Base-by-base conservation (phyloP, 2,329 filamentous ascomycete species). In the Ophiosphaerella narmari region DNA sequence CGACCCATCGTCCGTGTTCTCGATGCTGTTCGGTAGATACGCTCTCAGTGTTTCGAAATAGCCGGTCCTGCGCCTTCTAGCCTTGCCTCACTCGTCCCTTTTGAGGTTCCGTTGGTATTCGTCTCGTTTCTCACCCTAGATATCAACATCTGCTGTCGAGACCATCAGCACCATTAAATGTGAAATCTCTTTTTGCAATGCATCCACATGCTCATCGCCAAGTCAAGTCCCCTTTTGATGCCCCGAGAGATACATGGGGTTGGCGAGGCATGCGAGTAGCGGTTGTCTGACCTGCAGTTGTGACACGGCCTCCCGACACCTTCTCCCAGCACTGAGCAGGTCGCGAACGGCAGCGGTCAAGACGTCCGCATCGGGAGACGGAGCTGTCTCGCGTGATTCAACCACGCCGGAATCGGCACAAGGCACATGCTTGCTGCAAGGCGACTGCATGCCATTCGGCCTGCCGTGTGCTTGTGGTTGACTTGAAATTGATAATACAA, bases 281-380 rank as follows among this genome's bases (percentile, higher is more conserved):
- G 26, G 26, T 8, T 33, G 23, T 23, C 38, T 40, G 13, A 26
- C 38, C 13, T 18, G 14, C 21, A 11, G 26, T 29, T 29, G 26
- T 29, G 26, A 29, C 26, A 29, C 26, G 26, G 26, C 26, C 26
- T 29, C 26, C 26, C 26, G 26, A 29, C 26, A 29, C 26, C 7
- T 42, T 32, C 48, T 41, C 43, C 18, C 36, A 50, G 31, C 16
- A 32, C 47, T 29, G 39, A 18, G 41, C 50, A 31, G 39, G 36
- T 34, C 37, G 36, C 24, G 37, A n/a, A 16, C 21, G 11, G 38
- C 23, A 45, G 46, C 55, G 36, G 49, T 43, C 45, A 48, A 41
- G 46, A 42, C 43, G 37, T 48, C 54, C 47, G 48, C 54, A 51
- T 52, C 43, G 50, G 50, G 55, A 52, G 44, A 54, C 48, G 46